These are phyloP conservation scores for Houttuynia cordata DNA, from an alignment of 164 flowering plant species.

Conservation along the genomic window DNA sequence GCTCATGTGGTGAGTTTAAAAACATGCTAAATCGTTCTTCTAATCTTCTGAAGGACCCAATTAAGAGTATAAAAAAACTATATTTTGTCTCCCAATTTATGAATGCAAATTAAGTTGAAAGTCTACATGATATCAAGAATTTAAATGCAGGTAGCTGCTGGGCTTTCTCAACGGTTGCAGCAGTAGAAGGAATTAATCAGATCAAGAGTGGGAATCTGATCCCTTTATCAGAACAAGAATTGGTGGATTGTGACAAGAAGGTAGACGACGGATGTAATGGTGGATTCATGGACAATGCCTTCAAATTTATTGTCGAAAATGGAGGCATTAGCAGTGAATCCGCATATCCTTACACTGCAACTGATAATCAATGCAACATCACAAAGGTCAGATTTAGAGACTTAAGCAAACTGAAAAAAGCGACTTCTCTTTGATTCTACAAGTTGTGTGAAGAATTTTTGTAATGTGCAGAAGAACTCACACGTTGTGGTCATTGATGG, in stretches of 20 bases:
- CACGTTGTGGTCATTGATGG: conserved; percentile 17
- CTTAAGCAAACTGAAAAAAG: neutral
- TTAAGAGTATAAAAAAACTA: neutral
- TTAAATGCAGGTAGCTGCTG: conserved; percentile 27
- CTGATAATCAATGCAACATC: conserved; percentile 13
- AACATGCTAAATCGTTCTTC: neutral
- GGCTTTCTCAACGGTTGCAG: conserved; percentile 30
- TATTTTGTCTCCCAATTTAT: no score
- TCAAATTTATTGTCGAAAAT: conserved; percentile 19
- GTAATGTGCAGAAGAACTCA: conserved; percentile 15
- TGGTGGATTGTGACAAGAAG: conserved; percentile 27
- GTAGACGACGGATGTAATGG: conserved; percentile 24
- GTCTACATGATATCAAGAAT: neutral
- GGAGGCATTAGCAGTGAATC: conserved; percentile 21
- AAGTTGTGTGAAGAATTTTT: no score
- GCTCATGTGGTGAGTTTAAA: conserved; percentile 43
- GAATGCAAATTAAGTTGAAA: neutral
- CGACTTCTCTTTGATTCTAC: neutral
- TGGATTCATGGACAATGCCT: conserved; percentile 25
- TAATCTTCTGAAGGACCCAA: neutral
- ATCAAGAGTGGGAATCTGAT: conserved; percentile 20
- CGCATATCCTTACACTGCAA: conserved; percentile 24
- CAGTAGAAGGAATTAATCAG: conserved; percentile 30
- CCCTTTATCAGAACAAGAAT: conserved; percentile 31
- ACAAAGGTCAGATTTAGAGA: conserved; percentile 7